A percentile compares a stretch with the other conserved stretches of the same genome.
phyloP scores from a whole-genome alignment of 257 asterid genomes.

The Mitragyna speciosa region DNA sequence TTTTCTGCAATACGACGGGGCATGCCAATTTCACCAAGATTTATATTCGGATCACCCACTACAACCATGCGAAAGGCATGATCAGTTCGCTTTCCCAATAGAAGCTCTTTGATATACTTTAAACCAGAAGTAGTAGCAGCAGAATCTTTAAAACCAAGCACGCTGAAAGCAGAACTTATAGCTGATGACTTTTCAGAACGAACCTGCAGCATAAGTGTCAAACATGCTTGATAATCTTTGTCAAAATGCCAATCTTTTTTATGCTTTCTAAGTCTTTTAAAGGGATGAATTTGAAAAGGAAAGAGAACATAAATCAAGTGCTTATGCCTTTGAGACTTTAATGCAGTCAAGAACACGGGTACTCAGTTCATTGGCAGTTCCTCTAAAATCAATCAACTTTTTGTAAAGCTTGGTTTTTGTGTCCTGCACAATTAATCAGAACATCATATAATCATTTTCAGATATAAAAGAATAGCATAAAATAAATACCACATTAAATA shows the following conservation, averaged over 20 bases:
- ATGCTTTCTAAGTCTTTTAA: not conserved
- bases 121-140: constrained; percentile 68
- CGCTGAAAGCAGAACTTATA: constrained; percentile 35
- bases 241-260: constrained; percentile 1
- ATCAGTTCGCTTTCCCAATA: constrained; percentile 80
- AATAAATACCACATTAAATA: not conserved
- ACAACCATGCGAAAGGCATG: constrained; percentile 89
- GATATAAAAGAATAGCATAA: constrained; percentile 2
- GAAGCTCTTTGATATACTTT: constrained; percentile 71
- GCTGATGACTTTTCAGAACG: constrained; percentile 66
- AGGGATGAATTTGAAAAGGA: constrained; percentile 5
- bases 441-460: constrained; percentile 18
- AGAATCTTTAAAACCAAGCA: constrained; percentile 15
- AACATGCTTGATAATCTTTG: constrained; percentile 17
- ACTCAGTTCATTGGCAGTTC: constrained; percentile 75
- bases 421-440: constrained; percentile 52
- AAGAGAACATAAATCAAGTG: constrained; percentile 14
- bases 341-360: constrained; percentile 69
- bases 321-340: constrained; percentile 83
- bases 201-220: constrained; percentile 57
- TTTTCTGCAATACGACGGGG: constrained; percentile 69
- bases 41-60: constrained; percentile 79
- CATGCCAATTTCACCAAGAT: constrained; percentile 74
- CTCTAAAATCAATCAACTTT: constrained; percentile 72
- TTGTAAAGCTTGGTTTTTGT: constrained; percentile 63